These are phyloP conservation scores for Peronosclerospora sorghi DNA, from an alignment of 352 stramenopile genomes.

Conservation along the genomic window DNA sequence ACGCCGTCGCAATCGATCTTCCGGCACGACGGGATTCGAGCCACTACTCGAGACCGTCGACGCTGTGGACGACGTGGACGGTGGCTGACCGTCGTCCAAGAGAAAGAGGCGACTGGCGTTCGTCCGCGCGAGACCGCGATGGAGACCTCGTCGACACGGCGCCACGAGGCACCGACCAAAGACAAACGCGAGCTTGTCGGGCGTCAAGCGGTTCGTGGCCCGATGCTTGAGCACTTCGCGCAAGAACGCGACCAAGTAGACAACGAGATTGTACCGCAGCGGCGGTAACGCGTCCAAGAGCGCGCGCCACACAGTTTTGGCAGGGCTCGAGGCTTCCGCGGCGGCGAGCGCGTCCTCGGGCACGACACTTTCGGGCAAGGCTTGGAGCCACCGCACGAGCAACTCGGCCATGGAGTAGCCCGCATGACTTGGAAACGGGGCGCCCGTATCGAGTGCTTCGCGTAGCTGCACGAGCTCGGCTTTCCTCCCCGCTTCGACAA, in stretches of 20 bases:
- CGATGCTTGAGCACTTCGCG: slow-evolving; percentile 85
- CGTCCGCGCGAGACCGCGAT: slow-evolving; percentile 7
- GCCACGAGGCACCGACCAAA: slow-evolving; percentile 65
- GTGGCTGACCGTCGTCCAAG: slow-evolving; percentile 14
- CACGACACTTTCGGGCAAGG: slow-evolving; percentile 85
- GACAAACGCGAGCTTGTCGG: slow-evolving; percentile 65
- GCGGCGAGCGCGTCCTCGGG: slow-evolving; percentile 67
- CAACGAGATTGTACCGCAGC: slow-evolving; percentile 94
- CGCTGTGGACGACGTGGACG: slow-evolving; percentile 23
- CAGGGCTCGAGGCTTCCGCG: slow-evolving; percentile 33
- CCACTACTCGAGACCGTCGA: slow-evolving; percentile 24
- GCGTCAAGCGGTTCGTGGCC: slow-evolving; percentile 47
- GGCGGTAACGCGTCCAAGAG: slow-evolving; percentile 81
- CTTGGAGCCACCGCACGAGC: slow-evolving; percentile 86
- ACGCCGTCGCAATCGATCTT: slow-evolving; percentile 48
- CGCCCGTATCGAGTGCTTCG: slow-evolving; percentile 90
- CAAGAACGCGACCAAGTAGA: slow-evolving; percentile 96
- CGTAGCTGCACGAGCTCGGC: slow-evolving; percentile 55
- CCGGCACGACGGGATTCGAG: slow-evolving; percentile 31
- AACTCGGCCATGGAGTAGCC: slow-evolving; percentile 88
- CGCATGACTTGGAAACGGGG: slow-evolving; percentile 65
- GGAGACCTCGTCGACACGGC: slow-evolving; percentile 21
- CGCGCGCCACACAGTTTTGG: slow-evolving; percentile 55
- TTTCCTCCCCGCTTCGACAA: slow-evolving; percentile 63
- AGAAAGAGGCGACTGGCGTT: slow-evolving; percentile 8